Base-by-base conservation (phyloP, 495 filamentous ascomycete genomes). In the Hypomontagnella submonticulosa region DNA sequence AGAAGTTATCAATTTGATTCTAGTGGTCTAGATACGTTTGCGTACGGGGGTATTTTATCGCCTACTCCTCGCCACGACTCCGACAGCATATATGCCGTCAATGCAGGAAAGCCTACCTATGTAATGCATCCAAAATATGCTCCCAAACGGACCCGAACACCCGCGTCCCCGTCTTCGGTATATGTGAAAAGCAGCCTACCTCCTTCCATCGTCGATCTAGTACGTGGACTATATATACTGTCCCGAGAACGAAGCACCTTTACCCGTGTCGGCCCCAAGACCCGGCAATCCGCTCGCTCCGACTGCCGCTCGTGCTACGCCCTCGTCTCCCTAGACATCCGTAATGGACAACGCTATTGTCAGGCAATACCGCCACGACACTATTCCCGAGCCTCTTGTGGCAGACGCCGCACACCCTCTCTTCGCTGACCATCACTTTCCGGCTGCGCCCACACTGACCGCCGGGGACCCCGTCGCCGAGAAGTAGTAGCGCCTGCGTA, bases 301-400 rank as follows among this genome's bases (percentile, higher is more conserved):
- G 59, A 46, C 65, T 66, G 37, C 44, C 58, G 16, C 66, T 71
- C 37, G 46, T 36, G 48, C 67, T 66, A 47, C 72, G 71, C 40
- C 68, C 69, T 16, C 69, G 56, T 37, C 58, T 65, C 10, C 69
- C 63, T 52, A 89, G 81, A 81, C 92, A 96, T 10, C 91, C 92
- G 72, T 94, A 90, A 79, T 96, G 92, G 54, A 96, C 89, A 11
- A 95, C 91, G 41, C 69, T 74, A 63, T 82, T 84, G 59, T 85
- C 80, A n/a, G 80, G 82, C 40, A 85, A 38, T 1, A 83, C 82
- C 1, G 81, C 79, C 47, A 98, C 90, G 15, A 96, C 95, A 75
- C 89, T 95, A 11, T 91, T 88, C 5, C 96, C 95, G 63, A 99
- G 83, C 57, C 95, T 79, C 79, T 97, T 97, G 74, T 96, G 89